Evolutionary conservation across 495 filamentous ascomycete species (phyloP), one percentile per base, ranked within the genome.

Genomic region (Friedmanniomyces simplex): DNA sequence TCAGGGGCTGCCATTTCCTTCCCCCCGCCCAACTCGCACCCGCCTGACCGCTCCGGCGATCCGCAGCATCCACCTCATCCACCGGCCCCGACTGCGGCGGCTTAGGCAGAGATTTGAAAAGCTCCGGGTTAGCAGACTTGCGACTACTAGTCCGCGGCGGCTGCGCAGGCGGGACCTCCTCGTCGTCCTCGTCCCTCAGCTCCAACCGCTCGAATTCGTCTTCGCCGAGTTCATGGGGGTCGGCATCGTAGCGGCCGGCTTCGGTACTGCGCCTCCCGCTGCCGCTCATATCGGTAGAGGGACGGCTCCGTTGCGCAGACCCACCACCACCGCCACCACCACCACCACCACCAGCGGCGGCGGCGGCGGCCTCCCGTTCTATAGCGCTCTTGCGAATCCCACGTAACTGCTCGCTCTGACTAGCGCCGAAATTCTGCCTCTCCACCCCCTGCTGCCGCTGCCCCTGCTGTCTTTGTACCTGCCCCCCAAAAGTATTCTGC

Each of bases 1-100:
- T 86, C 52, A 98, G 73, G 16, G 94, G 93, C 70, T 98, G 91
- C 93, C 93, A 98, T 74, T 98, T 98, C 77, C 87, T 94, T 14
- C 79, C 73, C 72, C 88, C 93, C 22, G 67, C 67, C 18, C 74
- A 74, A 73, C 76, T 46, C n/a, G 53, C 52, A 41, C 11, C 18
- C 14, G 13, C 14, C 13, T 5, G 39, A 5, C 39, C 47, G n/a
- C 43, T n/a, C 25, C 75, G 46, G 57, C 56, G 18, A 57, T 63
- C 55, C 73, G 71, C 70, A 59, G 87, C 85, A 48, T 91, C 88
- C 50, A 83, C 82, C 56, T 95, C 89, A 63, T 91, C 86, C 25
- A 77, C 77, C 62, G 66, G 61, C 61, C 71, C 50, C 61, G 83
- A 58, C 55, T 73, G 79, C 11, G 84, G 82, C 5, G 84, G 84